phyloP scores from a whole-genome alignment of 495 filamentous ascomycete species.

The Aspergillus coremiiformis region DNA sequence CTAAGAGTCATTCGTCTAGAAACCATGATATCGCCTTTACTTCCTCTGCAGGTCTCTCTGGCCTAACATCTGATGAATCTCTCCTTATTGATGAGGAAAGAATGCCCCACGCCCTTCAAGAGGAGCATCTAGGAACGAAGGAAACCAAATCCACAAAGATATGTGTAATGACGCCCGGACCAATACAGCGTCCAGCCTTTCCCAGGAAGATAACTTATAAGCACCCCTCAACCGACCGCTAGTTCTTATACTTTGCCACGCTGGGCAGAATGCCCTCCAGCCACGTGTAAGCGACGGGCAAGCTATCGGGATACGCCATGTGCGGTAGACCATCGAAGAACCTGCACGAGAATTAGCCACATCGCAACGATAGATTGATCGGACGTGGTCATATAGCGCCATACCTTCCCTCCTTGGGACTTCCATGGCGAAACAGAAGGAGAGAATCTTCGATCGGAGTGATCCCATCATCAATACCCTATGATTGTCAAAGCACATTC shows the following conservation, averaged over 20 bases:
- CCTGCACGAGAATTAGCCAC: not conserved
- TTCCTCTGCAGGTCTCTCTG: too few species aligned
- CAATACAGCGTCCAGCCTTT: too few species aligned
- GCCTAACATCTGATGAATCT: too few species aligned
- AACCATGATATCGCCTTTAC: too few species aligned
- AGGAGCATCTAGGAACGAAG: too few species aligned
- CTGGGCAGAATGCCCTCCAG: slow-evolving; percentile 26
- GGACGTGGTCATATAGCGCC: not conserved
- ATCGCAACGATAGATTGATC: not conserved
- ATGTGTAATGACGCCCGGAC: too few species aligned
- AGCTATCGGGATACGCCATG: slow-evolving; percentile 55
- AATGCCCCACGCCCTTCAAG: too few species aligned
- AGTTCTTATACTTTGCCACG: not conserved
- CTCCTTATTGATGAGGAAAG: too few species aligned
- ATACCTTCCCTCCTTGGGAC: slow-evolving; percentile 62
- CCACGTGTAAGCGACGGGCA: slow-evolving; percentile 32
- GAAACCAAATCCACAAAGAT: too few species aligned
- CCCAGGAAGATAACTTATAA: too few species aligned
- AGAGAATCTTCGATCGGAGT: slow-evolving; percentile 75
- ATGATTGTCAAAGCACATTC: not conserved
- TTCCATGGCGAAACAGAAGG: slow-evolving; percentile 59
- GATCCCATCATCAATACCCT: slow-evolving; percentile 63
- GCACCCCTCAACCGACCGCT: too few species aligned
- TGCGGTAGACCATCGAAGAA: slow-evolving; percentile 53
- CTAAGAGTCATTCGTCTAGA: too few species aligned